Evolutionary conservation across 2,329 filamentous ascomycete genomes (phyloP).

Genomic region (Chaetomium globosum): DNA sequence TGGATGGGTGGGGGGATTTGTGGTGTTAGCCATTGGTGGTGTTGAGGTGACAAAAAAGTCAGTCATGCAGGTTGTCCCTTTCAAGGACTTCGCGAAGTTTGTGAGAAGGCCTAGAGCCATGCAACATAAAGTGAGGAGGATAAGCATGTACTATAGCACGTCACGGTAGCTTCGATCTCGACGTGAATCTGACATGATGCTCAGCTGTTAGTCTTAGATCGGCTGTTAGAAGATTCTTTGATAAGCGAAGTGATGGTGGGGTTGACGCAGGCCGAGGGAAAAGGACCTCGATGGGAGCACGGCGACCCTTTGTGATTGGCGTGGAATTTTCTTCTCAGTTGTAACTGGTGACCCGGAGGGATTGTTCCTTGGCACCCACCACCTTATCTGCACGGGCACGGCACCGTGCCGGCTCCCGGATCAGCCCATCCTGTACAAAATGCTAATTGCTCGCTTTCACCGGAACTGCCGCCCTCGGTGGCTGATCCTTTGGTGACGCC

Average conservation of each 20-base stretch:
- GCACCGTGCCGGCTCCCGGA: background rate
- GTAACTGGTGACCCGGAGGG: background rate
- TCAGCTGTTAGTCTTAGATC: background rate
- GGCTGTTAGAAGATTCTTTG: background rate
- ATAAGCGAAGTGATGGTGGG: background rate
- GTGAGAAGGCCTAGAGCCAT: no score
- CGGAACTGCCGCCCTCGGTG: background rate
- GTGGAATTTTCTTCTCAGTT: background rate
- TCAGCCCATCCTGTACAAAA: background rate
- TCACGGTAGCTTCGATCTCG: background rate
- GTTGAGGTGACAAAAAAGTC: no score
- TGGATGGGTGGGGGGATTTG: background rate
- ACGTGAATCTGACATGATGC: background rate
- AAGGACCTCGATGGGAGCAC: background rate
- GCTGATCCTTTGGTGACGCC: background rate
- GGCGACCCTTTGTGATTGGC: background rate
- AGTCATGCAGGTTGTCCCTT: no score
- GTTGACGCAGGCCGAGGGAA: background rate
- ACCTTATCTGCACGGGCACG: background rate
- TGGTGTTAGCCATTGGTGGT: no score
- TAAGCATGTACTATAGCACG: background rate
- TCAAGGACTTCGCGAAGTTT: no score
- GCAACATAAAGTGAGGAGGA: background rate
- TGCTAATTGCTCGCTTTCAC: background rate
- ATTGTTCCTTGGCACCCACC: background rate